These are phyloP conservation scores for Handroanthus guayacan DNA, from an alignment of 257 asterid genomes.

Conservation along the genomic window DNA sequence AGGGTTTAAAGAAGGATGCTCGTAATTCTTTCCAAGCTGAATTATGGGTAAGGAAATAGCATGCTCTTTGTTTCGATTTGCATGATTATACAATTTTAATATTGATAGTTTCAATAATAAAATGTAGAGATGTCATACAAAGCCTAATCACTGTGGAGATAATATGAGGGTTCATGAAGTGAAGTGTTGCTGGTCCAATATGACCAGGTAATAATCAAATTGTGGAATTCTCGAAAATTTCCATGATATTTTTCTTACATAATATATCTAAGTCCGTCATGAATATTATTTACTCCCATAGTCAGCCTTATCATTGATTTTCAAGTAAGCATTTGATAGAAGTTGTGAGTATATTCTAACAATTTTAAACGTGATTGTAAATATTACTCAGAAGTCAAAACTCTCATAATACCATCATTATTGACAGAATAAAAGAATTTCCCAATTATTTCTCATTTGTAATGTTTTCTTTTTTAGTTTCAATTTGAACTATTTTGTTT, in stretches of 20 bases:
- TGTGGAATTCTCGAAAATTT: neutral
- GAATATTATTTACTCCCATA: neutral
- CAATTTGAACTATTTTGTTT: neutral
- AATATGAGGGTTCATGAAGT: conserved; percentile 48
- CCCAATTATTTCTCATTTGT: neutral
- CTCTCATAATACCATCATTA: no score
- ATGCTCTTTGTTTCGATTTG: neutral
- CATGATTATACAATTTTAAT: neutral
- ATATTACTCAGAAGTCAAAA: no score
- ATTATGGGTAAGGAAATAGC: conserved; percentile 54
- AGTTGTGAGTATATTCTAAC: no score
- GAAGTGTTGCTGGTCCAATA: conserved; percentile 42
- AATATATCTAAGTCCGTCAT: neutral
- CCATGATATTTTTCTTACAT: neutral
- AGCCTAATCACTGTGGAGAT: conserved; percentile 67
- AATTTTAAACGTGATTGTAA: no score
- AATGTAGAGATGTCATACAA: conserved; percentile 58
- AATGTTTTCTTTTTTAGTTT: neutral
- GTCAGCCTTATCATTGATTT: neutral
- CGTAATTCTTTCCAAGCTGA: conserved; percentile 54
- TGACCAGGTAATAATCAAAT: conserved; percentile 53
- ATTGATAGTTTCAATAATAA: conserved; percentile 18
- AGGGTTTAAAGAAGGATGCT: conserved; percentile 60
- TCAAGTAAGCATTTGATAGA: neutral
- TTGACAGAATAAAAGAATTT: neutral